These are phyloP conservation scores for Cryphonectria japonica DNA, from an alignment of 2,329 filamentous ascomycete species.

Conservation along the genomic window DNA sequence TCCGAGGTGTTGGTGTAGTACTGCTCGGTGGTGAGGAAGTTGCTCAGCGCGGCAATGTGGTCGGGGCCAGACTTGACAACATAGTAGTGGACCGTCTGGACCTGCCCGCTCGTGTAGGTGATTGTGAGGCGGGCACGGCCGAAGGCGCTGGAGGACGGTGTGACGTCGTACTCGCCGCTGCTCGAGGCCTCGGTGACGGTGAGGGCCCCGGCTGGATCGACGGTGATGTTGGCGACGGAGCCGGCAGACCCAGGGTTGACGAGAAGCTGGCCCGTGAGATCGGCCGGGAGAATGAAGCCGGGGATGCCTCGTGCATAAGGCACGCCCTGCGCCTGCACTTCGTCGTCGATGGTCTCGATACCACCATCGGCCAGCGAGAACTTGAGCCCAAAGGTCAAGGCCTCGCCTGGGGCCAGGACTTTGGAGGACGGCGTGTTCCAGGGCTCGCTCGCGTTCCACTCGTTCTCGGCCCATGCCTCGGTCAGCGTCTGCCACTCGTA, in stretches of 20 bases:
- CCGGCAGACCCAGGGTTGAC: constrained; percentile 46
- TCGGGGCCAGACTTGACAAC: constrained; percentile 53
- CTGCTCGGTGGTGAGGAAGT: constrained; percentile 57
- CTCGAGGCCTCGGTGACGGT: constrained; percentile 36
- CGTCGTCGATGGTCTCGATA: constrained; percentile 51
- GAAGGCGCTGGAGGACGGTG: constrained; percentile 48
- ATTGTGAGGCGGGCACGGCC: constrained; percentile 54
- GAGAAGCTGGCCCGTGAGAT: constrained; percentile 50
- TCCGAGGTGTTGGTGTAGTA: constrained; percentile 57
- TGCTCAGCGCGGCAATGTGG: constrained; percentile 50
- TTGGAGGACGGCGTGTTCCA: constrained; percentile 60
- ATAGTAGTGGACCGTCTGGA: constrained; percentile 60
- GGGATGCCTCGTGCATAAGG: constrained; percentile 58
- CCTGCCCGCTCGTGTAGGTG: constrained; percentile 49
- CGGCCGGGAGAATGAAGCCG: constrained; percentile 57
- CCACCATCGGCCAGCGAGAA: constrained; percentile 52
- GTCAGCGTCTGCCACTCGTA: constrained; percentile 63
- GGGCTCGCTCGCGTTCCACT: constrained; percentile 54
- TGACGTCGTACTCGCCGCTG: constrained; percentile 45
- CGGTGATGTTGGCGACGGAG: constrained; percentile 44
- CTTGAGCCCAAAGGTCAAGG: constrained; percentile 52
- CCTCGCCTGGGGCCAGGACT: constrained; percentile 48
- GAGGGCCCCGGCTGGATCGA: constrained; percentile 44
- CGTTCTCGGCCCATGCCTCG: constrained; percentile 58
- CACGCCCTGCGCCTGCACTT: constrained; percentile 46